Evolutionary conservation across 192 early-diverging fungal genomes (phyloP), one percentile per base, ranked within the genome.

Genomic region (Coemansia sp.): DNA sequence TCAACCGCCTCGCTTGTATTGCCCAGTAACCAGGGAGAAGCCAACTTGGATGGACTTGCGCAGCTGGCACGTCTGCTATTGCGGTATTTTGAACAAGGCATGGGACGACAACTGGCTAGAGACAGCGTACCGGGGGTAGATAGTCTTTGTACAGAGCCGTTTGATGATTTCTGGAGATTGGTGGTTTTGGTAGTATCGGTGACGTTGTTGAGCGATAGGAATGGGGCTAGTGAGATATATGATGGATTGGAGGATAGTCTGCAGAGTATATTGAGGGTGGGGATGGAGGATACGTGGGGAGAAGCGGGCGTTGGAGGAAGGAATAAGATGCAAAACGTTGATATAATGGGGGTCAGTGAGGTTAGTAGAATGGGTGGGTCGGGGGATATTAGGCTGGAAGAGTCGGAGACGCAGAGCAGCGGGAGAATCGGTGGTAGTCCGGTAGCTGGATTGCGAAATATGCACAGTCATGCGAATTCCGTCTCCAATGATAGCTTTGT

Each of bases 151-250:
- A 56, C 34, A 11, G 33, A 51, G 67, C 80, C 80, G 15, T 74
- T 77, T 20, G 80, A 83, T 43, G 80, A 83, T 38, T 45, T 83
- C 35, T 83, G 80, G 80, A 68, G 80, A 51, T 59, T 83, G 14
- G 15, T 76, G 3, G 63, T 74, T 9, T 62, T 83, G 17, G 80
- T 77, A 9, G 80, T 83, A 11, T 63, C 80, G 15, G 75, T 64
- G 8, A 77, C 80, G 8, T 28, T 83, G 63, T 62, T 83, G 36
- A 77, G 80, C 64, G 75, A 83, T 33, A 60, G 59, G 20, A 83
- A 83, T 58, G 59, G 65, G 34, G 75, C 80, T 3, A 69, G 66
- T 17, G 33, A 53, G 0, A 32, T 74, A 38, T 83, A 74, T 17
- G 72, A 74, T 28, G 32, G 9, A 0, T 45, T 83, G 36, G 80